phyloP scores from a whole-genome alignment of 805 yeast species.

The Metschnikowia corniflorae region DNA sequence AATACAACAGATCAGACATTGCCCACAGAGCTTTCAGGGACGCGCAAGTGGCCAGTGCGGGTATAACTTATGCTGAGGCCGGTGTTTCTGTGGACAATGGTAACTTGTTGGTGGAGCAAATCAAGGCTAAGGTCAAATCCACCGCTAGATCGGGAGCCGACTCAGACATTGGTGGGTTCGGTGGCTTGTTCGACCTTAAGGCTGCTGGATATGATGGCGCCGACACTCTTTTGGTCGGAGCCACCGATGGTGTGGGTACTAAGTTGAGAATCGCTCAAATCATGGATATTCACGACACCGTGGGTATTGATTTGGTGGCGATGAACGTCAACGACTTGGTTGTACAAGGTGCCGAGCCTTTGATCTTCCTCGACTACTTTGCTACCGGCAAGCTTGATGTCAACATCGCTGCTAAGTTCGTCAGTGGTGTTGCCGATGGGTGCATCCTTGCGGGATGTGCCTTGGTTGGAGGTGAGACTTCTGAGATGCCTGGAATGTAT shows the following conservation, averaged over 20 bases:
- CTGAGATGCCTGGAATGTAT: conserved; percentile 99
- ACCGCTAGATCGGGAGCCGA: conserved; percentile 96
- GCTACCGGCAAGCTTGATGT: conserved; percentile 93
- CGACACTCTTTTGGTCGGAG: conserved; percentile 85
- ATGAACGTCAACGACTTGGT: conserved; percentile 98
- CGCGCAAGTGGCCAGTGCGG: conserved; percentile 24
- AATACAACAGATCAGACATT: conserved; percentile 87
- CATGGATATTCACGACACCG: conserved; percentile 88
- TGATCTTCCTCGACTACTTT: conserved; percentile 91
- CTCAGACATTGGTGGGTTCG: conserved; percentile 97
- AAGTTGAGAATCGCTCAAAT: conserved; percentile 92
- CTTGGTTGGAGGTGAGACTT: conserved; percentile 97
- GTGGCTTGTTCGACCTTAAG: conserved; percentile 89
- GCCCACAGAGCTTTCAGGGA: conserved; percentile 93
- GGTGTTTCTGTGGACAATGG: conserved; percentile 99
- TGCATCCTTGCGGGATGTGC: conserved; percentile 96
- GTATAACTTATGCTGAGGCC: conserved; percentile 86
- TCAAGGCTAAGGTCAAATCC: conserved; percentile 85
- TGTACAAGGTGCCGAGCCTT: conserved; percentile 98
- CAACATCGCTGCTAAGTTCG: conserved; percentile 80
- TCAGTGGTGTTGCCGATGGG: conserved; percentile 94
- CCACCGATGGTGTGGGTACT: conserved; percentile 99
- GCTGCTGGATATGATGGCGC: conserved; percentile 82
- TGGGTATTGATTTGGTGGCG: conserved; percentile 97
- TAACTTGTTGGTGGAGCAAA: conserved; percentile 81